Evolutionary conservation across 257 asterid species (phyloP).

Genomic region (Solanum ossicruentum): DNA sequence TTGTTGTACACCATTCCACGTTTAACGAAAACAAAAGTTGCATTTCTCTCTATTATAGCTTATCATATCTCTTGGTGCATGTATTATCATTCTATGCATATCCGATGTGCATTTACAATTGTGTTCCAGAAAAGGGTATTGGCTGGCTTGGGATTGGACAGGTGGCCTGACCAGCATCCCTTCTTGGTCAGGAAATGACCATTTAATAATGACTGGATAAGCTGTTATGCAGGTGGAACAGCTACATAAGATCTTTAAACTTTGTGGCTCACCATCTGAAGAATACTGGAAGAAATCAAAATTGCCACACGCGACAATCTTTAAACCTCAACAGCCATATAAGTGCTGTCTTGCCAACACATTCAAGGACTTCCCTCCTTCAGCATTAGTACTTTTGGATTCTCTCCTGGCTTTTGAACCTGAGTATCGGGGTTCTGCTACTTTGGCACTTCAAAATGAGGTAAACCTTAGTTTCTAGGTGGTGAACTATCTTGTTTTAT

Average conservation of each 20-base stretch:
- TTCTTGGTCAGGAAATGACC: neutral
- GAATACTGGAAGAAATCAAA: slow-evolving; percentile 74
- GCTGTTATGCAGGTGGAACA: slow-evolving; percentile 58
- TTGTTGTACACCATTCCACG: neutral
- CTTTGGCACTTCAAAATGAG: slow-evolving; percentile 68
- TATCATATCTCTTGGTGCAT: neutral
- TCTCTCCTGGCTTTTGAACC: slow-evolving; percentile 84
- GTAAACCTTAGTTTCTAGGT: slow-evolving; percentile 13
- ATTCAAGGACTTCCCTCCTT: slow-evolving; percentile 57
- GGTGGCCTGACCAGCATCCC: neutral
- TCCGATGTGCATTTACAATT: neutral
- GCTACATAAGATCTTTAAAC: slow-evolving; percentile 73
- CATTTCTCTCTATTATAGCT: neutral
- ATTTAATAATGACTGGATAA: neutral
- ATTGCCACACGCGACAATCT: slow-evolving; percentile 65
- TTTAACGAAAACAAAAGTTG: neutral
- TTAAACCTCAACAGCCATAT: slow-evolving; percentile 79
- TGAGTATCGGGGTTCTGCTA: slow-evolving; percentile 51
- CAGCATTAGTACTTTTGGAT: slow-evolving; percentile 52
- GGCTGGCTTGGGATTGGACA: neutral
- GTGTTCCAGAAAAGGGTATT: neutral
- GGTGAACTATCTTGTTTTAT: neutral
- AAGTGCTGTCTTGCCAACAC: slow-evolving; percentile 49
- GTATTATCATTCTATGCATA: neutral
- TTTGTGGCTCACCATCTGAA: slow-evolving; percentile 80